Conservation (phyloP, 257 asterid species). For the Ajuga chamaepitys region DNA sequence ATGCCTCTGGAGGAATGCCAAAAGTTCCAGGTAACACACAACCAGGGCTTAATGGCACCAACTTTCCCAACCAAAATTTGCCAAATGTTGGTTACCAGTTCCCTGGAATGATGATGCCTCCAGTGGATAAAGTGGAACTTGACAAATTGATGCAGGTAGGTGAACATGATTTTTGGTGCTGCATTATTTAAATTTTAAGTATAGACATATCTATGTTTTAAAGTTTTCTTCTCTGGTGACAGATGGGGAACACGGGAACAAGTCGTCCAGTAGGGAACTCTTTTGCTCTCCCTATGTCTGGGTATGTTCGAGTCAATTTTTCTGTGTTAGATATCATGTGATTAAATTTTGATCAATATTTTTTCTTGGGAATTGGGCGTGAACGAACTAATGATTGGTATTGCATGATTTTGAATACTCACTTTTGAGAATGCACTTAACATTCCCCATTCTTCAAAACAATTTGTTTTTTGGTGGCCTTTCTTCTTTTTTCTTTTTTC, state of each 20-base stretch:
- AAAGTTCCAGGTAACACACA: constrained; percentile 46
- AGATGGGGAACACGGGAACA: constrained; percentile 64
- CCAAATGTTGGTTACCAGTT: constrained; percentile 62
- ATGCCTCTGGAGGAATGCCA: constrained; percentile 44
- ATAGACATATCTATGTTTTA: constrained; percentile 7
- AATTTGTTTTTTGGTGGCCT: neutral
- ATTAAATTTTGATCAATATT: neutral
- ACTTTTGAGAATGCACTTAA: neutral
- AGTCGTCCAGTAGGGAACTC: constrained; percentile 49
- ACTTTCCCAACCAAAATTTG: constrained; percentile 59
- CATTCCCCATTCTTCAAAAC: no score
- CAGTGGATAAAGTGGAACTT: constrained; percentile 44
- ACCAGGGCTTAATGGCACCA: constrained; percentile 44
- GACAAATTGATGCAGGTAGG: constrained; percentile 71
- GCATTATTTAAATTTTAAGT: constrained; percentile 1
- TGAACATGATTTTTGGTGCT: constrained; percentile 3
- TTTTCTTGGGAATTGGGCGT: constrained; percentile 4
- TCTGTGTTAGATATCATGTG: neutral
- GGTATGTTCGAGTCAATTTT: constrained; percentile 32
- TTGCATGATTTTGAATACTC: neutral
- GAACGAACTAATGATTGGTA: neutral
- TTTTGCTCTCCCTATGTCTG: constrained; percentile 38
- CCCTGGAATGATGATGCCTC: constrained; percentile 60
- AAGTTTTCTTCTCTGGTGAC: constrained; percentile 15
- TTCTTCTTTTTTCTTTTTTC: neutral